Percentiles rank a stretch among this genome's conserved stretches.
Evolutionary conservation across 257 asterid species (phyloP).

Genomic region (Datura wrightii): DNA sequence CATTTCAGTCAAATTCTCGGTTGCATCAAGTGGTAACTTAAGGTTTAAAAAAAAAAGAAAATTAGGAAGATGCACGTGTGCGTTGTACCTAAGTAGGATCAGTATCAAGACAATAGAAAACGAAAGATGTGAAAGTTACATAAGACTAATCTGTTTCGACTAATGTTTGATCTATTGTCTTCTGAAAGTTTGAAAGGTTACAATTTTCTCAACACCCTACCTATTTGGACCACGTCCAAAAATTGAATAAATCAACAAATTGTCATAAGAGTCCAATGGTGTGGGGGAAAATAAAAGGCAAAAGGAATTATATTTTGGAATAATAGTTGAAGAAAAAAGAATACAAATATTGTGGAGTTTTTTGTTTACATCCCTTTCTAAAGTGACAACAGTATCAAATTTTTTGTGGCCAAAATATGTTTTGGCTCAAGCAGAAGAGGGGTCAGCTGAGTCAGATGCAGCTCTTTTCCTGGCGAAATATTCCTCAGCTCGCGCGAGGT

Average conservation of each 20-base stretch:
- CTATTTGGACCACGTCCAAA: constrained; percentile 48
- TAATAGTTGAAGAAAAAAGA: constrained; percentile 25
- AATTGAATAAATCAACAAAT: constrained; percentile 38
- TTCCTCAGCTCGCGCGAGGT: constrained; percentile 70
- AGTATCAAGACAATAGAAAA: background rate
- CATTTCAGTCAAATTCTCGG: no score
- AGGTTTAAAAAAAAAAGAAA: background rate
- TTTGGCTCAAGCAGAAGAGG: constrained; percentile 44
- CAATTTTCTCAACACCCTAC: constrained; percentile 30
- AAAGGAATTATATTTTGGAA: constrained; percentile 35
- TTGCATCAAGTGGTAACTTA: background rate
- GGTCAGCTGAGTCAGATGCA: constrained; percentile 47
- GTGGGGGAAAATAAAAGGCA: background rate
- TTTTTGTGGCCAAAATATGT: constrained; percentile 29
- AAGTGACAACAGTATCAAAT: constrained; percentile 33
- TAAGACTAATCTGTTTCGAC: background rate
- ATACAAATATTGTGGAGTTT: constrained; percentile 21
- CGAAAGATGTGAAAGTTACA: background rate
- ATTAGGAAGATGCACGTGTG: background rate
- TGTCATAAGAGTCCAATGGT: background rate
- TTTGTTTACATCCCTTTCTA: constrained; percentile 34
- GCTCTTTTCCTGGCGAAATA: constrained; percentile 79
- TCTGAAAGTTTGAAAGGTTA: constrained; percentile 34
- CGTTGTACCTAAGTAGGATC: background rate
- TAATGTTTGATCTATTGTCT: constrained; percentile 21